Conservation (phyloP, 306 rosid genomes). For the Castanea crenata region DNA sequence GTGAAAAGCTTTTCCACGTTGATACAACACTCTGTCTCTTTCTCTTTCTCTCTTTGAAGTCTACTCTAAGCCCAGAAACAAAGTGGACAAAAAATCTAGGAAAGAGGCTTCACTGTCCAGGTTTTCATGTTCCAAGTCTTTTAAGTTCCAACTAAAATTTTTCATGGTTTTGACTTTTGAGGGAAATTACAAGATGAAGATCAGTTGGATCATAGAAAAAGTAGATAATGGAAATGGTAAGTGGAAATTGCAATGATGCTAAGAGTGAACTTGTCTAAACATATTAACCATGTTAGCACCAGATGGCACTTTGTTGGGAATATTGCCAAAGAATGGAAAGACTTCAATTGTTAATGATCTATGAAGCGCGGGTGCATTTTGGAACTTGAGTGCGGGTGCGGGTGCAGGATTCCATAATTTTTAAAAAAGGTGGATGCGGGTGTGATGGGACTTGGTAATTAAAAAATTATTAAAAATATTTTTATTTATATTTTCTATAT, state of each 20-base stretch:
- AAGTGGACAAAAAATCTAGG: neutral
- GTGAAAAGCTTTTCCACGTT: neutral
- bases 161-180: neutral
- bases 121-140: neutral
- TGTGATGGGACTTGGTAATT: too few species aligned
- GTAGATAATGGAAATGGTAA: constrained; percentile 9
- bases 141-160: neutral
- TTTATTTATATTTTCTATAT: too few species aligned
- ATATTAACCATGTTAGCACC: constrained; percentile 22
- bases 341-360: constrained; percentile 15
- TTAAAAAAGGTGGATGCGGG: too few species aligned
- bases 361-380: too few species aligned
- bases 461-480: too few species aligned
- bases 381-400: too few species aligned
- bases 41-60: constrained; percentile 14
- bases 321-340: constrained; percentile 18
- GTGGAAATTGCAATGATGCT: constrained; percentile 25
- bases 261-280: constrained; percentile 13
- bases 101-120: neutral
- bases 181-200: neutral
- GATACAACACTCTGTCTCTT: neutral
- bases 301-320: constrained; percentile 19
- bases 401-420: too few species aligned
- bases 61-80: neutral
- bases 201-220: too few species aligned